Evolutionary conservation across 2,329 filamentous ascomycete species (phyloP), one percentile per base, ranked within the genome.

Genomic region (Botrytis aclada): DNA sequence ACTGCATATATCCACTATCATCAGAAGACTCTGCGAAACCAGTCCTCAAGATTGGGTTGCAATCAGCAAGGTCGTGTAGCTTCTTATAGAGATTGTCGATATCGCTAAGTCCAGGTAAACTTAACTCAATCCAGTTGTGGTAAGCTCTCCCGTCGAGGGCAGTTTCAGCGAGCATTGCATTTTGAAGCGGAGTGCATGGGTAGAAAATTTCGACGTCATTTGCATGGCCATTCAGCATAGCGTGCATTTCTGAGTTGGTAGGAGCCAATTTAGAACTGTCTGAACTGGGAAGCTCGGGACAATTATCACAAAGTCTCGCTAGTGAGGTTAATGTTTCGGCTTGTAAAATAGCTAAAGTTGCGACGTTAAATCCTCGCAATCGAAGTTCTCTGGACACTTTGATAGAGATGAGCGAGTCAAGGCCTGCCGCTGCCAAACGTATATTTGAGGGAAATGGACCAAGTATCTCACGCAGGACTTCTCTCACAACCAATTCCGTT

Each of bases 151-250:
- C 75, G 74, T 90, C 84, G 29, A 83, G 84, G 4, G 85, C 81
- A 0, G 93, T 95, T 82, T 97, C 93, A 0, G 88, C 85, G 25
- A 97, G 85, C 93, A 97, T 97, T 2, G 93, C 90, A 29, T 87
- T 83, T 78, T 98, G 95, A 16, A 96, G 84, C 22, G 90, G 86
- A 6, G 90, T 95, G 80, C 93, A 96, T 7, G 86, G 86, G 29
- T 87, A 78, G 7, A 88, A 80, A 9, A 74, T 77, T 5, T 86
- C 80, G n/a, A 90, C 78, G 37, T 83, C 81, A 47, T 85, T 82
- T 16, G 85, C 75, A 3, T 81, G 72, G 3, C 75, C 75, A 67
- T 76, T 77, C 14, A 77, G 47, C 14, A 74, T 62, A 37, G 72
- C 60, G 32, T 66, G 22, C 8, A 69, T 62, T 4, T 66, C 71